Conservation (phyloP, 805 yeast species). For the Suhomyces vadensis region DNA sequence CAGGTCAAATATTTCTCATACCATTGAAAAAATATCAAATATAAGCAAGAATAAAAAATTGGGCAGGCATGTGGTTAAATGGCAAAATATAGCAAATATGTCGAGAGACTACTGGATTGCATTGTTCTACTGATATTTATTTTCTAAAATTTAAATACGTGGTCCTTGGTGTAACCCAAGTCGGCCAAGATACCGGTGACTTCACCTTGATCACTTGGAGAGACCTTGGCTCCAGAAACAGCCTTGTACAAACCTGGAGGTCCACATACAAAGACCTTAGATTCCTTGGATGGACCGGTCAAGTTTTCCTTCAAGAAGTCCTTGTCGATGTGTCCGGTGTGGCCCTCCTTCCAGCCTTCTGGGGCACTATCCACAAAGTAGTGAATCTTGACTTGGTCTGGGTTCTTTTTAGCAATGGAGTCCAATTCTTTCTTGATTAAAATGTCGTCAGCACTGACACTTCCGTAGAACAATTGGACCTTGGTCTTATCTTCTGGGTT, state of each 20-base stretch:
- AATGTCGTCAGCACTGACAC: slow-evolving; percentile 74
- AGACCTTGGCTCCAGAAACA: slow-evolving; percentile 78
- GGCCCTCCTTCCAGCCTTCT: slow-evolving; percentile 50
- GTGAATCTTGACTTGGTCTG: slow-evolving; percentile 73
- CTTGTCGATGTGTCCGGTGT: slow-evolving; percentile 75
- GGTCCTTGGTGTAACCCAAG: slow-evolving; percentile 81
- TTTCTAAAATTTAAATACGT: slow-evolving; percentile 81
- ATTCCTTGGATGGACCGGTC: slow-evolving; percentile 61
- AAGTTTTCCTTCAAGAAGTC: slow-evolving; percentile 64
- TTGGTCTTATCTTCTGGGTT: slow-evolving; percentile 89
- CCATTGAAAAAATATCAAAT: neutral
- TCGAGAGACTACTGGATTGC: neutral
- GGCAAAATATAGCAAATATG: too few species aligned
- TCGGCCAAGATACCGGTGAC: slow-evolving; percentile 84
- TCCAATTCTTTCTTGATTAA: slow-evolving; percentile 80
- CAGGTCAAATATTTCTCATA: neutral
- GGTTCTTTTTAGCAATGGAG: slow-evolving; percentile 58
- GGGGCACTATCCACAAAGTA: slow-evolving; percentile 79
- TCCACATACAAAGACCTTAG: slow-evolving; percentile 85
- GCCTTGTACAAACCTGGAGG: slow-evolving; percentile 92
- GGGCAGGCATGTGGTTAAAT: too few species aligned
- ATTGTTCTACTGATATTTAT: neutral
- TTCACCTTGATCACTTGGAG: slow-evolving; percentile 94
- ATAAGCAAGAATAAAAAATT: too few species aligned
- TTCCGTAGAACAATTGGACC: slow-evolving; percentile 80